These are phyloP conservation scores for Talaromyces proteolyticus DNA, from an alignment of 495 filamentous ascomycete genomes.

Conservation along the genomic window DNA sequence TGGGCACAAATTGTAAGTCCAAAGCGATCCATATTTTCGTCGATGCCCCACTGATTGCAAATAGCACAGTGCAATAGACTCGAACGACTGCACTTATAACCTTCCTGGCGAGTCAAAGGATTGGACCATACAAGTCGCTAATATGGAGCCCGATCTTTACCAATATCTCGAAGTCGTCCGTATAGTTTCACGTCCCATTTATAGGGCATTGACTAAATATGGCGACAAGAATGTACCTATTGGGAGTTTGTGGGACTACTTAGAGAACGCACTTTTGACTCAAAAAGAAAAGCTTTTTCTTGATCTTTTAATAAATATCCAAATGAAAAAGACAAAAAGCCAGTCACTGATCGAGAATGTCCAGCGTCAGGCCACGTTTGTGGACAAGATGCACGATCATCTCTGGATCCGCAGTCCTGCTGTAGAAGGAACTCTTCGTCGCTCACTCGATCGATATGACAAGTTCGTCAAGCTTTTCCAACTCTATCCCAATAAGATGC, in stretches of 20 bases:
- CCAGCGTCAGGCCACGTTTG: conserved; percentile 15
- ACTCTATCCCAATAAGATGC: conserved; percentile 7
- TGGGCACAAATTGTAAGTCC: conserved; percentile 18
- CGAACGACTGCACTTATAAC: not conserved
- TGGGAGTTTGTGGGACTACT: conserved; percentile 1
- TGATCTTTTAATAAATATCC: not conserved
- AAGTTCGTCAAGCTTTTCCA: conserved; percentile 23
- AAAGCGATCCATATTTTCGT: not conserved
- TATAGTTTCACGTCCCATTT: not conserved
- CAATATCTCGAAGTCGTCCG: not conserved
- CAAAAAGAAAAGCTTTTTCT: not conserved
- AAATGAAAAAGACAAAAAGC: not conserved
- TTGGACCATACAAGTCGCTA: not conserved
- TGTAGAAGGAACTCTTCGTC: conserved; percentile 15
- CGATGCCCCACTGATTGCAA: not conserved
- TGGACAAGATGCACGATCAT: conserved; percentile 18
- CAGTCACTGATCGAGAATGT: conserved; percentile 7
- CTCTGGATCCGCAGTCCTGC: conserved; percentile 26
- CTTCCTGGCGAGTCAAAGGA: not conserved
- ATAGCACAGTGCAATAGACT: conserved; percentile 1
- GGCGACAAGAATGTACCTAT: not conserved
- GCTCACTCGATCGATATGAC: conserved; percentile 16
- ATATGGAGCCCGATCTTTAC: conserved; percentile 3
- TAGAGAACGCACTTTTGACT: not conserved
- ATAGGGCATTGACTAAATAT: not conserved